Percentiles rank a stretch among this genome's conserved stretches.
These are phyloP conservation scores for Peltaster fructicola DNA, from an alignment of 2,329 filamentous ascomycete genomes.

Conservation along the genomic window DNA sequence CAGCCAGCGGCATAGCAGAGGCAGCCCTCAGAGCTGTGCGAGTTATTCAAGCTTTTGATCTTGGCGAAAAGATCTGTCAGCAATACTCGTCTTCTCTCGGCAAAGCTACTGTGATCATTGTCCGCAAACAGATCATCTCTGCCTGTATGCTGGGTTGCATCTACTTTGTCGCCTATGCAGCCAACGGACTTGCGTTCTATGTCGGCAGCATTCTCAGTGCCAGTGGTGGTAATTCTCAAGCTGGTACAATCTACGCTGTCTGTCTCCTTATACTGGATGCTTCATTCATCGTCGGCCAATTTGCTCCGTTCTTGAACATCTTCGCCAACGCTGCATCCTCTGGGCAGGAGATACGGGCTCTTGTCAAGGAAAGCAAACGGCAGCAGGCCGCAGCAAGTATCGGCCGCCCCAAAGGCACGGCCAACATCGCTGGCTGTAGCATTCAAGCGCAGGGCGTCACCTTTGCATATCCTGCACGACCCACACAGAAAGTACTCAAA, in stretches of 20 bases:
- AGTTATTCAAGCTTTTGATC: slow-evolving; percentile 31
- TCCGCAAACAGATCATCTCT: slow-evolving; percentile 24
- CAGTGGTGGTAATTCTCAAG: slow-evolving; percentile 18
- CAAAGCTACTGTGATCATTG: slow-evolving; percentile 19
- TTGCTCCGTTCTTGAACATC: slow-evolving; percentile 43
- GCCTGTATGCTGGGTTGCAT: slow-evolving; percentile 26
- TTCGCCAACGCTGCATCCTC: slow-evolving; percentile 36
- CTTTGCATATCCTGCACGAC: slow-evolving; percentile 28
- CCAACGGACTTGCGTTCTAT: slow-evolving; percentile 30
- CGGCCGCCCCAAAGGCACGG: too few relatives aligned
- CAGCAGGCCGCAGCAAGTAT: slow-evolving; percentile 8
- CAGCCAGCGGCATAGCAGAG: slow-evolving; percentile 27
- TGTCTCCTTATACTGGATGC: slow-evolving; percentile 48
- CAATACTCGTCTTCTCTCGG: slow-evolving; percentile 21
- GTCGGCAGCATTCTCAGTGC: slow-evolving; percentile 20
- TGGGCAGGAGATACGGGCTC: slow-evolving; percentile 26
- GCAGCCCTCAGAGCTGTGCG: slow-evolving; percentile 29
- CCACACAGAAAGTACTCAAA: slow-evolving; percentile 23
- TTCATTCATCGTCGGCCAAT: slow-evolving; percentile 43
- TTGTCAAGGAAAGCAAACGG: slow-evolving; percentile 23
- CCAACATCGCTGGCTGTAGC: too few relatives aligned
- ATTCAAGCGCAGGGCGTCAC: slow-evolving; percentile 22
- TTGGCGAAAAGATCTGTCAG: slow-evolving; percentile 22
- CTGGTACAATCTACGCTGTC: slow-evolving; percentile 42
- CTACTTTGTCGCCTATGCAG: slow-evolving; percentile 28